Conservation (phyloP, 192 early-diverging fungal species). For the Fimicolochytrium jonesii region DNA sequence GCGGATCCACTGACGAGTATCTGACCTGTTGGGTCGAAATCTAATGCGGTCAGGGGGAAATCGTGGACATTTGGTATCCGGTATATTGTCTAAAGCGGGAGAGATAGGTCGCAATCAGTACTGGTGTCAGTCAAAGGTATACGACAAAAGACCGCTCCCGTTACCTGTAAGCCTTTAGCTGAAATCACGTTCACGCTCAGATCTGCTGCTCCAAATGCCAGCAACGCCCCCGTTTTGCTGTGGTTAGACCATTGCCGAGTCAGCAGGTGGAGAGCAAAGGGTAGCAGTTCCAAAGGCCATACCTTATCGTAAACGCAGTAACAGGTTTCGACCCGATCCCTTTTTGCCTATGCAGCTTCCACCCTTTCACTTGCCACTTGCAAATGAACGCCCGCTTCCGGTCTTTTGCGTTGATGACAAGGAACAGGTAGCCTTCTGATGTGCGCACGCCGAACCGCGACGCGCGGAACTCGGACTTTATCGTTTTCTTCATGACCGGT, state of each 20-base stretch:
- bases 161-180: constrained; percentile 51
- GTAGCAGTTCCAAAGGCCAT: constrained; percentile 8
- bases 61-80: constrained; percentile 67
- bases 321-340: constrained; percentile 54
- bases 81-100: constrained; percentile 43
- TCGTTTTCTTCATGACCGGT: constrained; percentile 26
- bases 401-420: constrained; percentile 57
- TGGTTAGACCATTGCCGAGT: too few species aligned
- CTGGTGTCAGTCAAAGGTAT: background rate
- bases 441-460: constrained; percentile 52
- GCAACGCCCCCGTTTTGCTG: constrained; percentile 64
- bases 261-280: too few species aligned
- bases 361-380: constrained; percentile 56
- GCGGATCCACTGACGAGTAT: constrained; percentile 76
- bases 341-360: constrained; percentile 47
- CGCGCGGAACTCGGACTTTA: constrained; percentile 33
- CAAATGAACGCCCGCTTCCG: constrained; percentile 53
- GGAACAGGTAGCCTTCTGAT: constrained; percentile 55
- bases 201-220: constrained; percentile 73
- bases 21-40: constrained; percentile 62
- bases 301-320: constrained; percentile 67
- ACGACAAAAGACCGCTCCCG: background rate
- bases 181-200: constrained; percentile 64
- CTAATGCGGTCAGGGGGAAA: constrained; percentile 75
- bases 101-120: background rate